phyloP scores from a whole-genome alignment of 495 filamentous ascomycete genomes.

The Hyaloscypha bicolor region DNA sequence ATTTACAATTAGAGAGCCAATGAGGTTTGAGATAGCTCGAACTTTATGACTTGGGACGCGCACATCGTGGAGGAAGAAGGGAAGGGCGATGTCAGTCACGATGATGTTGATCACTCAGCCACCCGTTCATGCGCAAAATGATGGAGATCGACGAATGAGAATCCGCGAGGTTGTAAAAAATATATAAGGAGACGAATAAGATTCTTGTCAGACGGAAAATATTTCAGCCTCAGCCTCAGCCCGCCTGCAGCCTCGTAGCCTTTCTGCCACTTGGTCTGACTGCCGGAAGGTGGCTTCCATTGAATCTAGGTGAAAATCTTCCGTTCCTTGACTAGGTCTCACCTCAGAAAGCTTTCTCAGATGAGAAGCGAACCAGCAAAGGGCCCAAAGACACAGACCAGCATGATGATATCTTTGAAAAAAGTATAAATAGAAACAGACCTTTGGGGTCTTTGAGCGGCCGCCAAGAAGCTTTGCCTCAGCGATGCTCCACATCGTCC shows the following conservation, averaged over 20 bases:
- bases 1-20: neutral
- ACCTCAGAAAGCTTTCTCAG: neutral
- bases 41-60: neutral
- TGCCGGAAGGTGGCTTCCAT: neutral
- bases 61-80: neutral
- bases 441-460: neutral
- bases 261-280: neutral
- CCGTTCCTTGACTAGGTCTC: neutral
- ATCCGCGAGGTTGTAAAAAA: neutral
- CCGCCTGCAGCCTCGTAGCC: neutral
- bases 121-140: neutral
- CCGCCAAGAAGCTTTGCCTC: neutral
- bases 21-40: neutral
- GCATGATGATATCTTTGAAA: neutral
- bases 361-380: neutral
- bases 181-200: neutral
- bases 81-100: neutral
- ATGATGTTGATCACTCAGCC: neutral
- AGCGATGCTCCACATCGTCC: neutral
- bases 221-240: neutral
- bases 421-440: constrained; percentile 1
- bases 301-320: neutral
- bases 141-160: neutral
- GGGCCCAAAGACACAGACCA: neutral
- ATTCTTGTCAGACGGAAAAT: neutral